These are phyloP conservation scores for Ogataea trehaloabstinens DNA, from an alignment of 805 yeast species.

Conservation along the genomic window DNA sequence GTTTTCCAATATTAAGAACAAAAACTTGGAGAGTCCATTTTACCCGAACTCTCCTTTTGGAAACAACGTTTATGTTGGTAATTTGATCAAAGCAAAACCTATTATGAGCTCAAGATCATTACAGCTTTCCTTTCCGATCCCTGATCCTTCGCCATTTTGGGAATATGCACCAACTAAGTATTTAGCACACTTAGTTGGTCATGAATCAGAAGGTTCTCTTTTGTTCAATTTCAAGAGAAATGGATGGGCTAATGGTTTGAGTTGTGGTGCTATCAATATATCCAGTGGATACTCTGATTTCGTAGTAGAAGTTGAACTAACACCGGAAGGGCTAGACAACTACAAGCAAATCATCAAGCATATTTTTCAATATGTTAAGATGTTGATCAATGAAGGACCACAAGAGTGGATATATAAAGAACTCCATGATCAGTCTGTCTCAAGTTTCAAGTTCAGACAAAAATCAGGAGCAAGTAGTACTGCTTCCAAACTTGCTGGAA, in stretches of 20 bases:
- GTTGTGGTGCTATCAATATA: constrained; percentile 67
- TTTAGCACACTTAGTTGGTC: constrained; percentile 82
- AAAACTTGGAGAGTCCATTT: constrained; percentile 40
- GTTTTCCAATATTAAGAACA: constrained; percentile 63
- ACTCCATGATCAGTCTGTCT: constrained; percentile 60
- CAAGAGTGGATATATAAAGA: constrained; percentile 82
- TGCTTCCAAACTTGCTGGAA: constrained; percentile 48
- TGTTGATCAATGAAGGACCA: constrained; percentile 58
- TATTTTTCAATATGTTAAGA: constrained; percentile 69
- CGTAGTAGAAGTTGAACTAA: constrained; percentile 69
- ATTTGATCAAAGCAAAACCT: constrained; percentile 67
- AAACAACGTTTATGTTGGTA: constrained; percentile 46
- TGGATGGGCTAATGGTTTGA: constrained; percentile 78
- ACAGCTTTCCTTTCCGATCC: constrained; percentile 68
- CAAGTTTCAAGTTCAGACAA: constrained; percentile 78
- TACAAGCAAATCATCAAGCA: constrained; percentile 59
- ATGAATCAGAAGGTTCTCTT: constrained; percentile 87
- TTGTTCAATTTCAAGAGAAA: constrained; percentile 63
- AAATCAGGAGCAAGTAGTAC: constrained; percentile 71
- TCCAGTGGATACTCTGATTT: constrained; percentile 69
- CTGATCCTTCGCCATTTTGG: constrained; percentile 70
- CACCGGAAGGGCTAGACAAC: constrained; percentile 64
- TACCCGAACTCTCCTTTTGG: constrained; percentile 49
- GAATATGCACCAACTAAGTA: constrained; percentile 67
- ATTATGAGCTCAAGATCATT: constrained; percentile 75